These are phyloP conservation scores for Phytophthora meadii DNA, from an alignment of 352 stramenopile species.

Conservation along the genomic window DNA sequence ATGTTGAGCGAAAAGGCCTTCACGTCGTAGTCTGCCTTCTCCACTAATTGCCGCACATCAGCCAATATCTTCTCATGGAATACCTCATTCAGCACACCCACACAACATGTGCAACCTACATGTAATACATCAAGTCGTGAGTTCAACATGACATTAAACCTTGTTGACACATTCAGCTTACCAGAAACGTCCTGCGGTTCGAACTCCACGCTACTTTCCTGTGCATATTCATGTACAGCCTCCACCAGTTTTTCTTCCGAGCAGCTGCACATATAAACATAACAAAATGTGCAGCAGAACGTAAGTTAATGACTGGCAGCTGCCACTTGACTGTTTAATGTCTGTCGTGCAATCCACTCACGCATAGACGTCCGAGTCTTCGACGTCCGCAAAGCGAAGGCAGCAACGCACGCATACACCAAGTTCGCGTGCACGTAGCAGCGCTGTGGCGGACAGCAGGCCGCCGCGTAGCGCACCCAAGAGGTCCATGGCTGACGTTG, in stretches of 20 bases:
- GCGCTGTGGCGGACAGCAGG: constrained; percentile 41
- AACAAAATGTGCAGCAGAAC: constrained; percentile 1
- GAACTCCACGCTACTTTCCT: constrained; percentile 29
- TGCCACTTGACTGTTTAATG: neutral
- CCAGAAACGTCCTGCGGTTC: constrained; percentile 28
- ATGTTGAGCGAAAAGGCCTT: constrained; percentile 81
- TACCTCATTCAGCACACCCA: constrained; percentile 59
- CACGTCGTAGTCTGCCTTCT: constrained; percentile 65
- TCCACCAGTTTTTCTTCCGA: constrained; percentile 42
- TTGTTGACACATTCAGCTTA: constrained; percentile 12
- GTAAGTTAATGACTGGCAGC: constrained; percentile 14
- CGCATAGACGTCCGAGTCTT: constrained; percentile 59
- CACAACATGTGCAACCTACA: constrained; percentile 77
- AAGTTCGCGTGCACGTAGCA: constrained; percentile 18
- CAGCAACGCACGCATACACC: constrained; percentile 74
- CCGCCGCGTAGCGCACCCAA: constrained; percentile 21
- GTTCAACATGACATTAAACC: neutral
- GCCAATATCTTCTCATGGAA: constrained; percentile 58
- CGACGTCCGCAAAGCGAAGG: constrained; percentile 63
- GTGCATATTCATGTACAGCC: constrained; percentile 28
- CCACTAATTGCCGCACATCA: constrained; percentile 45
- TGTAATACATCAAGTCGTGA: neutral
- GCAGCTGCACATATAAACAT: constrained; percentile 13
- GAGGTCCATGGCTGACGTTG: constrained; percentile 30
- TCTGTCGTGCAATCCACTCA: constrained; percentile 29